phyloP scores from a whole-genome alignment of 148 eudicot genomes.

The Camellia granthamiana region DNA sequence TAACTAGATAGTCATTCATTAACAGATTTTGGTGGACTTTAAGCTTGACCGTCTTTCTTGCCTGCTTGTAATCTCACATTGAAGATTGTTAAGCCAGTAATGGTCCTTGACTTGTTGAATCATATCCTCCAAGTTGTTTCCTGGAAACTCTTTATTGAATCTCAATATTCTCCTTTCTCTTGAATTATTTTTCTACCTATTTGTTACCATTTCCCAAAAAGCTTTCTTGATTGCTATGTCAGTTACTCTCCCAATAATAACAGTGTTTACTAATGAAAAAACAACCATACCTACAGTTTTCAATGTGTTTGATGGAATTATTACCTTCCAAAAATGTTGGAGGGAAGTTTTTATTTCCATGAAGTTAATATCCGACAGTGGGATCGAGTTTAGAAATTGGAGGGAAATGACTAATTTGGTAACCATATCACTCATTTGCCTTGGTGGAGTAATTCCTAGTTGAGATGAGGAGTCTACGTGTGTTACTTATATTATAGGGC shows the following conservation, averaged over 20 bases:
- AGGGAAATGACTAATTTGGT: too few relatives aligned
- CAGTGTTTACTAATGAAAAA: not conserved
- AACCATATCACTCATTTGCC: too few relatives aligned
- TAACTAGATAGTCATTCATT: not conserved
- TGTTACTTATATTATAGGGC: not conserved
- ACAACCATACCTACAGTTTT: not conserved
- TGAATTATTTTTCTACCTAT: not conserved
- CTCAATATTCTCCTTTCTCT: too few relatives aligned
- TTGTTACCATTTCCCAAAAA: not conserved
- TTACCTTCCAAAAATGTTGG: not conserved
- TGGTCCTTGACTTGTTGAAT: not conserved
- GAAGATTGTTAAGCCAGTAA: not conserved
- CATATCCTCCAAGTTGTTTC: slow-evolving; percentile 7
- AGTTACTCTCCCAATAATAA: not conserved
- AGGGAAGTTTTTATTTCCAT: too few relatives aligned
- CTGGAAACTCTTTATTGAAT: not conserved
- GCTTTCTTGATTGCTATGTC: not conserved
- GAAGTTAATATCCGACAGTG: too few relatives aligned
- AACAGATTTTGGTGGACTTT: too few relatives aligned
- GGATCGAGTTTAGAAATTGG: too few relatives aligned
- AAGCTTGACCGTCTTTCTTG: not conserved
- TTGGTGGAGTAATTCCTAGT: not conserved
- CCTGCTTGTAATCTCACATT: not conserved
- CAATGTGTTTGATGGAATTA: not conserved
- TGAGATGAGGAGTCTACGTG: not conserved